phyloP scores from a whole-genome alignment of 176 grass and related monocot genomes.

The Juncus inflexus region DNA sequence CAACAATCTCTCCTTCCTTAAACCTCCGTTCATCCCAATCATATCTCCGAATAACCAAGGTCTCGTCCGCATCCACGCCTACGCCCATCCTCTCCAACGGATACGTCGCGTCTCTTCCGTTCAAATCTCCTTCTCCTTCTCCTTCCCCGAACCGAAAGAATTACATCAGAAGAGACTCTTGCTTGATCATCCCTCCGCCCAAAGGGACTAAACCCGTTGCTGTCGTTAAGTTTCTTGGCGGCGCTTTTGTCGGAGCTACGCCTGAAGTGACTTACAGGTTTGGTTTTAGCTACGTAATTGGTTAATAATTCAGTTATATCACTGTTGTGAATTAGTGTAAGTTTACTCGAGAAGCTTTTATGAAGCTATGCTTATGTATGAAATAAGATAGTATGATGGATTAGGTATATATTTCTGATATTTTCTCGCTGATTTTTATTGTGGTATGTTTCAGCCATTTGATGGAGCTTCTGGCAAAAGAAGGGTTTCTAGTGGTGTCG shows the following conservation, averaged over 20 bases:
- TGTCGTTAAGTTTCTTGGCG: slow-evolving; percentile 80
- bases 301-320: background rate
- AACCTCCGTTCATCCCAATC: background rate
- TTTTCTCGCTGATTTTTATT: background rate
- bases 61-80: background rate
- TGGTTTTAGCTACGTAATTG: background rate
- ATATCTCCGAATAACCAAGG: background rate
- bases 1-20: background rate
- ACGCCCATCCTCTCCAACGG: slow-evolving; percentile 14
- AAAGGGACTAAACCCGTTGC: slow-evolving; percentile 47
- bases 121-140: too few relatives aligned
- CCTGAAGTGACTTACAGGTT: slow-evolving; percentile 84
- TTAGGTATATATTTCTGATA: background rate
- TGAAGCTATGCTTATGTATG: background rate
- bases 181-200: slow-evolving; percentile 64
- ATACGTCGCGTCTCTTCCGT: slow-evolving; percentile 4
- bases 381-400: background rate
- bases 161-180: slow-evolving; percentile 47
- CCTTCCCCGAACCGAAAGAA: slow-evolving; percentile 16
- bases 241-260: slow-evolving; percentile 81
- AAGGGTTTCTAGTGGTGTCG: slow-evolving; percentile 81
- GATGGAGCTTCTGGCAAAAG: slow-evolving; percentile 72
- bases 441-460: slow-evolving; percentile 41
- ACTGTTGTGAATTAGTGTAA: background rate
- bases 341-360: background rate